Percentiles rank a stretch among this genome's conserved stretches.
phyloP scores from a whole-genome alignment of 2,329 filamentous ascomycete species.

The Diplocarpon rosae region DNA sequence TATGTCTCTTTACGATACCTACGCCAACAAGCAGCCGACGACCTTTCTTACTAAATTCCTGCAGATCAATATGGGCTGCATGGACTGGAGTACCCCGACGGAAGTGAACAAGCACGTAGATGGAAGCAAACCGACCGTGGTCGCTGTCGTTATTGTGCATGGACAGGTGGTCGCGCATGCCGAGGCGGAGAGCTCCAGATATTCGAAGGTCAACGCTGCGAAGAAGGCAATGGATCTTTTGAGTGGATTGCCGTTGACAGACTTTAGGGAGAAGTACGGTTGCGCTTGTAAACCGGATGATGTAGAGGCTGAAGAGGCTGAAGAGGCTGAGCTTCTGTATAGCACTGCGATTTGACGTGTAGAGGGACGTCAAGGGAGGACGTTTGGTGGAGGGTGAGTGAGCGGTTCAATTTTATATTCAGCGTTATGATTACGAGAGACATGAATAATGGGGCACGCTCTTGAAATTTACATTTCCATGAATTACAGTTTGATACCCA shows the following conservation, averaged over 20 bases:
- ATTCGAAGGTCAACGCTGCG: constrained; percentile 61
- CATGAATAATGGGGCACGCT: too few relatives aligned
- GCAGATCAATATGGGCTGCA: constrained; percentile 54
- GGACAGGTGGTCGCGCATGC: constrained; percentile 52
- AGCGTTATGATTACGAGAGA: too few relatives aligned
- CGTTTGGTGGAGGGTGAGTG: too few relatives aligned
- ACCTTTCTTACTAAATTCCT: constrained; percentile 60
- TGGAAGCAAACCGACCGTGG: constrained; percentile 38
- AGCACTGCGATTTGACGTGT: constrained; percentile 9
- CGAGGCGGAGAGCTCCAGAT: constrained; percentile 51
- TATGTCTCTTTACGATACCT: constrained; percentile 79
- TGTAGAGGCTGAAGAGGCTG: constrained; percentile 4
- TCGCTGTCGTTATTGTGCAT: constrained; percentile 70
- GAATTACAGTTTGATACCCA: too few relatives aligned
- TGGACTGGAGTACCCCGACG: constrained; percentile 38
- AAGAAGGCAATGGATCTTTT: constrained; percentile 43
- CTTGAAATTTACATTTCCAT: too few relatives aligned
- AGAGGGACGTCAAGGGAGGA: too few relatives aligned
- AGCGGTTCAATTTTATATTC: too few relatives aligned
- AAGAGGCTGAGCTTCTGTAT: constrained; percentile 9
- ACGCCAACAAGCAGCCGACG: constrained; percentile 76
- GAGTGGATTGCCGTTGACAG: constrained; percentile 34
- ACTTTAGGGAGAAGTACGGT: constrained; percentile 48
- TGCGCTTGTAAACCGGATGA: constrained; percentile 47
- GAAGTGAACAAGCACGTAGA: constrained; percentile 32